A percentile compares a stretch with the other conserved stretches of the same genome.
Evolutionary conservation across 768 basidiomycete genomes (phyloP).

Genomic region (Suillus fuscotomentosus): DNA sequence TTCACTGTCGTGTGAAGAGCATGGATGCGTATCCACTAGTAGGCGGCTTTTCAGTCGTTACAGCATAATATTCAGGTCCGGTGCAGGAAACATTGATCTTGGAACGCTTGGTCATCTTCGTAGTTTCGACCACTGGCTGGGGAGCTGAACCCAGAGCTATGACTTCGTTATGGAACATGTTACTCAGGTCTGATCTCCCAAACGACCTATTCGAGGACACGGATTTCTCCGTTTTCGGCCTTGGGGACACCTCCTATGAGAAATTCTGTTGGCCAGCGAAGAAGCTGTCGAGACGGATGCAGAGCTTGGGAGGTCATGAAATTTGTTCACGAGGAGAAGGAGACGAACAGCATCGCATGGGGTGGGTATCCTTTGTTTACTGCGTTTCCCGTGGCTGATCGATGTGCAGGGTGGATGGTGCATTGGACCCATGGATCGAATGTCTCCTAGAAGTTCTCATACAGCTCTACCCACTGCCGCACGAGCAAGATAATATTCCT

Average conservation of each 20-base stretch:
- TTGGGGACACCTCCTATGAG: conserved; percentile 86
- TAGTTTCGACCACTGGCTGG: conserved; percentile 83
- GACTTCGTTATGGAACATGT: conserved; percentile 72
- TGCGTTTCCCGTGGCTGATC: conserved; percentile 3
- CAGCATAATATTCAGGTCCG: neutral
- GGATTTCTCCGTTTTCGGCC: conserved; percentile 70
- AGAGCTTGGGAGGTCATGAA: conserved; percentile 65
- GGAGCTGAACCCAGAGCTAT: conserved; percentile 80
- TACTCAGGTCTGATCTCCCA: conserved; percentile 77
- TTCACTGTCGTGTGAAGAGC: conserved; percentile 39
- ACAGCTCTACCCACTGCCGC: conserved; percentile 44
- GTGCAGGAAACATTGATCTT: conserved; percentile 63
- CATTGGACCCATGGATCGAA: conserved; percentile 68
- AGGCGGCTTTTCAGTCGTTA: neutral
- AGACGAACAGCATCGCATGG: conserved; percentile 80
- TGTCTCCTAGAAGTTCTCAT: conserved; percentile 46
- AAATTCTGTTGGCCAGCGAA: conserved; percentile 94
- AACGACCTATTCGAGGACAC: conserved; percentile 77
- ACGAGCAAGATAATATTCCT: neutral
- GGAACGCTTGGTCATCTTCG: conserved; percentile 68
- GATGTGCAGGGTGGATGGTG: conserved; percentile 62
- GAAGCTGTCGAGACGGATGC: conserved; percentile 60
- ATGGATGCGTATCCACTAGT: conserved; percentile 33
- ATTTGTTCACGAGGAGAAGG: conserved; percentile 74
- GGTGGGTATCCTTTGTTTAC: conserved; percentile 44